Conservation (phyloP, 305 asterid species). For the Rubia occidens region DNA sequence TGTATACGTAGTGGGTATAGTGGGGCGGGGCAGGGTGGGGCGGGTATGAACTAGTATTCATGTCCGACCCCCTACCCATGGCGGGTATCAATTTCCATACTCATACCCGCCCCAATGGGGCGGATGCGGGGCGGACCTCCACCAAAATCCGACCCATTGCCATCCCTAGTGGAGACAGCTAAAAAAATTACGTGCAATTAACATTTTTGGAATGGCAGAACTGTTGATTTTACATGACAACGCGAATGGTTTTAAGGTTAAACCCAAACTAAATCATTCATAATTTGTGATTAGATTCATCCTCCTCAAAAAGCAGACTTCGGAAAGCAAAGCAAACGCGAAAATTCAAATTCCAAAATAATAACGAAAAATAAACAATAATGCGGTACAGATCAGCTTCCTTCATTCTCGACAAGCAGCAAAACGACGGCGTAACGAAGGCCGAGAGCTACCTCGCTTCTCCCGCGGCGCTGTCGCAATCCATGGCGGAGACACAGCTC, state of each 20-base stretch:
- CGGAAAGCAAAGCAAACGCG: neutral
- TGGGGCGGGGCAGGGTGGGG: too few species aligned
- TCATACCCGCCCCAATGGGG: too few species aligned
- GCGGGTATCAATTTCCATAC: too few species aligned
- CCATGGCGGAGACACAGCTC: conserved; percentile 34
- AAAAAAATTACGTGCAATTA: too few species aligned
- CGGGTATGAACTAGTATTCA: too few species aligned
- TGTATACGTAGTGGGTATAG: too few species aligned
- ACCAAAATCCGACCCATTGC: too few species aligned
- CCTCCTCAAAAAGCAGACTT: neutral
- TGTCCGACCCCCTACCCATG: too few species aligned
- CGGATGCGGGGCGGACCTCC: too few species aligned
- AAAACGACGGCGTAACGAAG: conserved; percentile 36
- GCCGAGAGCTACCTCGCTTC: conserved; percentile 34
- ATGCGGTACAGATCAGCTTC: conserved; percentile 67
- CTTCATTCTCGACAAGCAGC: conserved; percentile 45
- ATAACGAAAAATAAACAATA: conserved; percentile 3
- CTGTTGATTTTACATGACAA: too few species aligned
- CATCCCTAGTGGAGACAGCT: too few species aligned
- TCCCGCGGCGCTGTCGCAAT: conserved; percentile 17
- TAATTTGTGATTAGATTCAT: neutral
- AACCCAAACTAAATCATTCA: neutral
- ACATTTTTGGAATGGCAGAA: too few species aligned
- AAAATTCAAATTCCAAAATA: neutral
- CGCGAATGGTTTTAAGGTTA: neutral